Evolutionary conservation across 352 stramenopile species (phyloP), one percentile per base, ranked within the genome.

Genomic region (Phytophthora pini): DNA sequence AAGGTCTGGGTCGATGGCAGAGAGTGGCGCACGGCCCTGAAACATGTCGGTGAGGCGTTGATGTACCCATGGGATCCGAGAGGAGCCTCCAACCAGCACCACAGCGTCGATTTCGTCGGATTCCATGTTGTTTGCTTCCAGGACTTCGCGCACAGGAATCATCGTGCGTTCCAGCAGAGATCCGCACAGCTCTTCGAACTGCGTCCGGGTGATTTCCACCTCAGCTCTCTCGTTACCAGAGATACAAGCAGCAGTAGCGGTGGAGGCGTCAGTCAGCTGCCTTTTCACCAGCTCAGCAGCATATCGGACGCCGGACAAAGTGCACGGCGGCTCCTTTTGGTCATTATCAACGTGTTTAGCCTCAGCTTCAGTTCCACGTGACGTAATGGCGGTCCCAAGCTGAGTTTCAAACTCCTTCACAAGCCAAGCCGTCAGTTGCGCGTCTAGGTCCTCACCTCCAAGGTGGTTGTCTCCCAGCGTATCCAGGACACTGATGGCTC

Each of bases 401-500:
- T 77, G 54, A 11, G 39, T 7, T 45, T 78, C 76, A 24, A 99
- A 97, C 58, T 97, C 73, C 46, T 85, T 53, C 6, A 89, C 74
- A 43, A 98, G 94, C 76, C 95, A 95, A 46, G 89, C 79, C 9
- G 97, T 85, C 49, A 99, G 76, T 6, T 70, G 59, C 29, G 96
- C 94, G 62, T 99, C 96, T 39, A 99, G 83, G 66, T 98, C 95
- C 66, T 98, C 94, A 29, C 94, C 81, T 56, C 60, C 56, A 0
- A 73, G 66, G 26, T 93, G 97, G 38, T 81, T 86, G 57, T 99
- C 96, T 50, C 96, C 96, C 13, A 93, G 82, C 13, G 97, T 99
- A 50, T 97, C 95, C 54, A 98, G 93, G 34, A 99, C 96, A 63
- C 95, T 97, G 74, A 99, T 98, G 56, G 98, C 97, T 32, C 94